Evolutionary conservation across 257 asterid species (phyloP), one percentile per base, ranked within the genome.

Genomic region (Anisodus tanguticus): DNA sequence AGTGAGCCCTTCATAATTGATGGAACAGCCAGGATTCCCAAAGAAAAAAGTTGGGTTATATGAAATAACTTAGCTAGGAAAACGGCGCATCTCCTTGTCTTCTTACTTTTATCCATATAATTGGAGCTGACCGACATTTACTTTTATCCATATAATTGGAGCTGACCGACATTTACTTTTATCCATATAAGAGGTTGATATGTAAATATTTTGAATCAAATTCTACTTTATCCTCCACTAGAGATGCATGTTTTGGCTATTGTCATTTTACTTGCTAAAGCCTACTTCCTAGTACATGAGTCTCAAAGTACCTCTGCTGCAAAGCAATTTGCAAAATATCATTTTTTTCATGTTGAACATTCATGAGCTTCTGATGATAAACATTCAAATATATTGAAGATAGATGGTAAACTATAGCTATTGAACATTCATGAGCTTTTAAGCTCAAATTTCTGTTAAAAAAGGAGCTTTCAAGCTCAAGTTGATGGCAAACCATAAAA

Each of bases 401-500:
- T 74, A 55, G 81, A 74, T 22, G 22, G 63, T 76, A 49, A 76
- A 22, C 16, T 76, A 7, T 76, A 76, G 11, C 62, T 76, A 76
- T 51, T 6, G 22, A 76, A 76, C 60, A 13, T 53, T 53, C 64
- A 53, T 76, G 64, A 51, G 19, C 81, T 76, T 22, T 76, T 45
- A 76, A 22, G 59, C 60, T 49, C 59, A 55, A 55, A 13, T 55
- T 55, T 55, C 60, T 13, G 17, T 59, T 58, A 8, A 0, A 17
- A 59, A 6, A 17, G 17, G 64, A 59, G 66, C 10, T 17, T 59
- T 59, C 66, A 17, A 62, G 6, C 15, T 62, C 68, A 77, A 76
- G 53, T 31, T 77, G 64, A 53, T 53, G 47, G 26, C 9, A 13
- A 77, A 53, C 64, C 82, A 77, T 54, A 77, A 9, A 53, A 8